A percentile compares a stretch with the other conserved stretches of the same genome.
These are phyloP conservation scores for Dentipellis fragilis DNA, from an alignment of 768 basidiomycete genomes.

Conservation along the genomic window DNA sequence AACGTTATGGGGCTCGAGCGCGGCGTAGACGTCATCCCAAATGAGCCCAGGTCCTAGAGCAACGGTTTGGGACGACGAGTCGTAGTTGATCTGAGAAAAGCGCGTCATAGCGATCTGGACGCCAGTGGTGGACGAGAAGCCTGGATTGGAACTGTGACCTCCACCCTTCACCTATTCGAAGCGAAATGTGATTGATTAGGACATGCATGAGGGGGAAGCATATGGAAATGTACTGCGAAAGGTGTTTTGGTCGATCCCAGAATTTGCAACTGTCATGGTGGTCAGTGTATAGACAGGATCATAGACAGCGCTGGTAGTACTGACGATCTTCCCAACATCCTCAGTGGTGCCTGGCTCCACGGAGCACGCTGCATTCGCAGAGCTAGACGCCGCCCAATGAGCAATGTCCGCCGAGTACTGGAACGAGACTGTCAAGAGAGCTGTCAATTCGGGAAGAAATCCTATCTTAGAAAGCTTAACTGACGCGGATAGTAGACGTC, in stretches of 20 bases:
- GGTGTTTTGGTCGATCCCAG: neutral
- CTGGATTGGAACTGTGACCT: conserved; percentile 13
- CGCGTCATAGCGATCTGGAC: conserved; percentile 14
- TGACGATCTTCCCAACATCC: neutral
- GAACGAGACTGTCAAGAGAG: neutral
- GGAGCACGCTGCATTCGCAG: neutral
- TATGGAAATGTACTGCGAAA: neutral
- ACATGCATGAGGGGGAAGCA: neutral
- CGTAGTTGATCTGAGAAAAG: conserved; percentile 6
- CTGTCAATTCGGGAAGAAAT: neutral
- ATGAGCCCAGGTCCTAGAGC: conserved; percentile 11
- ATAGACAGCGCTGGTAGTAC: neutral
- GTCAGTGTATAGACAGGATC: too few relatives aligned
- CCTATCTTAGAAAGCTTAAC: neutral
- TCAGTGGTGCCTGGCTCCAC: neutral
- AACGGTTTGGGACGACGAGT: neutral
- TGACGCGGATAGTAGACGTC: neutral
- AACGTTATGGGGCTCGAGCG: conserved; percentile 6
- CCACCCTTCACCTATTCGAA: conserved; percentile 14
- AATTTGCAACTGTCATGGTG: neutral
- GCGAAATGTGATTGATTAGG: too few relatives aligned
- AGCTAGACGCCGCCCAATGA: neutral
- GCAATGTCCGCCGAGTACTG: neutral
- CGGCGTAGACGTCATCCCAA: conserved; percentile 8
- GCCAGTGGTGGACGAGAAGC: conserved; percentile 17